A percentile compares a stretch with the other conserved stretches of the same genome.
Evolutionary conservation across 2,329 filamentous ascomycete species (phyloP).

Genomic region (Microsporum ferrugineum): DNA sequence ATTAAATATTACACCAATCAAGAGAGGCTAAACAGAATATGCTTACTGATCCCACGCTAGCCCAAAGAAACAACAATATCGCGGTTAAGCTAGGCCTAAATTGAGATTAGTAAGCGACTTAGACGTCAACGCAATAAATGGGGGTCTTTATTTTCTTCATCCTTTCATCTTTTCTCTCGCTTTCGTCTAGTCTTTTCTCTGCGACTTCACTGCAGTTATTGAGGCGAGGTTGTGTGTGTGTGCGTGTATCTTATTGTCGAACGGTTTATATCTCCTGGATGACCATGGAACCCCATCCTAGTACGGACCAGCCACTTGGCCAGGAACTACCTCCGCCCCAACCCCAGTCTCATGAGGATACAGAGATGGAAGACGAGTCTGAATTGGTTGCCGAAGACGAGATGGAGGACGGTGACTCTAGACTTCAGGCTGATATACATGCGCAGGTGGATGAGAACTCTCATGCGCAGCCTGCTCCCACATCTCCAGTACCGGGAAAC

Average conservation of each 20-base stretch:
- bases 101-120: not conserved
- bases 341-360: conserved; percentile 1
- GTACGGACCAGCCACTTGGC: not conserved
- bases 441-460: conserved; percentile 12
- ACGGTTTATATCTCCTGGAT: not conserved
- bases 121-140: conserved; percentile 3
- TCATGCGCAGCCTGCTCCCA: not conserved
- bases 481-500: not conserved
- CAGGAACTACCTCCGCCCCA: not conserved
- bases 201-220: not conserved
- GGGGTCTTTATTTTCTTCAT: not conserved
- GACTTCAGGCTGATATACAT: conserved; percentile 14
- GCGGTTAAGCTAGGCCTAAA: not conserved
- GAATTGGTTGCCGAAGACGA: conserved; percentile 1
- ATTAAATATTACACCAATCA: not conserved
- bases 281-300: not conserved
- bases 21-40: not conserved
- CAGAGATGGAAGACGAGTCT: conserved; percentile 8
- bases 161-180: not conserved
- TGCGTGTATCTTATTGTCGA: not conserved
- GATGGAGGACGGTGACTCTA: conserved; percentile 12
- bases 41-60: not conserved
- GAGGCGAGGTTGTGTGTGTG: not conserved
- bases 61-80: not conserved
- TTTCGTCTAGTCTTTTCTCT: not conserved